Evolutionary conservation across 1,284 basidiomycete species (phyloP).

Genomic region (Fomitopsis palustris): DNA sequence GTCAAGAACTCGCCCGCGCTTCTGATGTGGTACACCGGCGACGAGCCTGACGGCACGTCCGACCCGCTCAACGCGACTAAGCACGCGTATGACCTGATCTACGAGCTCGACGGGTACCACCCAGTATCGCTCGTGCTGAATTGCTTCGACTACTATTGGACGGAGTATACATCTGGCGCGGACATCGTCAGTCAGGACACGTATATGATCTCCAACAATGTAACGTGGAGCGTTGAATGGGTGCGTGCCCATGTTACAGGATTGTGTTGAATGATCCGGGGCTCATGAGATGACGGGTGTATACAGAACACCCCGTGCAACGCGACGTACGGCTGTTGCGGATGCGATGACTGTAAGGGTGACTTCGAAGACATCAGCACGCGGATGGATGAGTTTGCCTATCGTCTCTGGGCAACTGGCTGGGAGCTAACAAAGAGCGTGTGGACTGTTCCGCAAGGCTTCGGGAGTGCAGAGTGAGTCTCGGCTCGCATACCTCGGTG

Average conservation of each 20-base stretch:
- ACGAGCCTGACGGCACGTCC: conserved; percentile 70
- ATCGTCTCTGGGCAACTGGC: conserved; percentile 55
- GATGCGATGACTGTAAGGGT: conserved; percentile 53
- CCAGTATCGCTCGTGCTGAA: conserved; percentile 74
- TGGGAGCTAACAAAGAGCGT: conserved; percentile 62
- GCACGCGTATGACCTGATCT: conserved; percentile 59
- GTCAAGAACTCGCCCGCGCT: conserved; percentile 66
- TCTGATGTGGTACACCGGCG: conserved; percentile 74
- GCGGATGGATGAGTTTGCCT: conserved; percentile 59
- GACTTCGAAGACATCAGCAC: conserved; percentile 59
- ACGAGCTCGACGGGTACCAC: conserved; percentile 68
- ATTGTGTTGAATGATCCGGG: neutral
- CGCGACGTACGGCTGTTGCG: conserved; percentile 64
- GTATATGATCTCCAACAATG: conserved; percentile 66
- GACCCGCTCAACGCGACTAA: conserved; percentile 63
- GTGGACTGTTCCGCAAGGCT: conserved; percentile 77
- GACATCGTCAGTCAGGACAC: conserved; percentile 60
- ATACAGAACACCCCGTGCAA: conserved; percentile 46
- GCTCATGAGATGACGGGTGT: neutral
- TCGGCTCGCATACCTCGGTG: neutral
- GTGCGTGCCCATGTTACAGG: conserved; percentile 14
- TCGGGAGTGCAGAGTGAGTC: conserved; percentile 57
- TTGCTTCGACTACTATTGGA: conserved; percentile 67
- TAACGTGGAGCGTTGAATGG: conserved; percentile 56
- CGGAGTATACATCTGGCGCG: conserved; percentile 51